Base-by-base conservation (phyloP, 1,139 yeast genomes). In the Arxiozyma bovina region DNA sequence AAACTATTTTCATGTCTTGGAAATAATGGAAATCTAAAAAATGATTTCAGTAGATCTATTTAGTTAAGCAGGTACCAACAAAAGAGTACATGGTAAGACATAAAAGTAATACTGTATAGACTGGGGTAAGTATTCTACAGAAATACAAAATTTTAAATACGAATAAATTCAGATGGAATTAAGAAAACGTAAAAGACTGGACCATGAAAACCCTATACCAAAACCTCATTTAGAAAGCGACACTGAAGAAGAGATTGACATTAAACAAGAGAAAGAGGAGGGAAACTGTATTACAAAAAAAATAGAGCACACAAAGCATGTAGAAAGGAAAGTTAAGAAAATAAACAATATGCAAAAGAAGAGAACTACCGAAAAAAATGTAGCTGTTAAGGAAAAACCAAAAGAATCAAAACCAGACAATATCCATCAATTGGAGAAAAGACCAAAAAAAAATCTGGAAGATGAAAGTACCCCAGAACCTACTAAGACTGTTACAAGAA, bases 111-210 rank as follows among this genome's bases (percentile, higher is more conserved):
- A 4, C n/a, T 12, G 4, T 12, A 3, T 34, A 15, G 40, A 12
- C 12, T 34, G 1, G 3, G 11, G 17, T n/a, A 34, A 34, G 40
- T 12, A 12, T 34, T 15, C 3, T 34, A 34, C 4, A 17, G n/a
- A 34, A 12, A 15, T 15, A 34, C n/a, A 6, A 12, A 34, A 3
- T 12, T 34, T 2, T 15, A 12, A 15, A 15, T 34, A 34, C n/a
- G 12, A 15, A 27, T 27, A 27, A 34, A 34, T 4, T 34, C n/a
- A 8, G 40, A 51, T 51, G 53, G 50, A 51, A 23, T 40, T 61
- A 34, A 54, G 63, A 48, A 60, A 60, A 54, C 53, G 62, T 21
- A 60, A 57, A 54, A 60, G 56, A 43, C 55, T 61, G 4, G 55
- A 56, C 25, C 38, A 51, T 27, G 34, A 15, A n/a, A 51, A 47